Evolutionary conservation across 2,329 filamentous ascomycete species (phyloP), one percentile per base, ranked within the genome.

Genomic region (Microdochium trichocladiopsis): DNA sequence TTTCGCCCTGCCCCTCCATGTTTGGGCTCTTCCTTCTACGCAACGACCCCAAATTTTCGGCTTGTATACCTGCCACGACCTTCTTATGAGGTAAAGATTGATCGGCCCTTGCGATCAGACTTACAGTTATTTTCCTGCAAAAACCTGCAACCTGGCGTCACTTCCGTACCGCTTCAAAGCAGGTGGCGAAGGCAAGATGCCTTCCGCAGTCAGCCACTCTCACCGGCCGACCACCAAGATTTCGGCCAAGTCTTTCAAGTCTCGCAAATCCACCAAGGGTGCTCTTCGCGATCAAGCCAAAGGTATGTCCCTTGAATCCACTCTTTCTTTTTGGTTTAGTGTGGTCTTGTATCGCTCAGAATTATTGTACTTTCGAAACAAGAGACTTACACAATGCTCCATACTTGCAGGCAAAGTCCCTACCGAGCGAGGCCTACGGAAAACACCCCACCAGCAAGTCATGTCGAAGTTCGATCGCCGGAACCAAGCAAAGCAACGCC

Each of bases 381-480:
- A 22, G 47, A 36, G 41, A 21, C 52, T 60, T 51, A 61, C 49
- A 55, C 21, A 16, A 50, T 25, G 16, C 36, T 28, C 18, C 18
- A n/a, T 12, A 10, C 22, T 33, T 53, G 36, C 56, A 94, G 90
- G 92, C 66, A 94, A 94, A 70, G 80, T 93, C 49, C 86, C 78
- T 52, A 74, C 82, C 63, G 88, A 95, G 65, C 83, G 79, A 62
- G 86, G 86, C 55, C 77, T 78, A 61, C 84, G 93, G 64, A 95
- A 90, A 70, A 96, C 93, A 16, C 90, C 90, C 52, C 90, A 96
- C 69, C 94, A 99, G 69, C 90, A 96, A 73, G 83, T 96, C 72
- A 93, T 96, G 89, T 95, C 91, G 54, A 99, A 97, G 72, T 82
- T 99, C 68, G 91, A 96, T 71, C 87, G 94, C 55, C 86, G 90